Percentiles rank a stretch among this genome's conserved stretches.
phyloP scores from a whole-genome alignment of 2,329 filamentous ascomycete genomes.

The Fusarium armeniacum region DNA sequence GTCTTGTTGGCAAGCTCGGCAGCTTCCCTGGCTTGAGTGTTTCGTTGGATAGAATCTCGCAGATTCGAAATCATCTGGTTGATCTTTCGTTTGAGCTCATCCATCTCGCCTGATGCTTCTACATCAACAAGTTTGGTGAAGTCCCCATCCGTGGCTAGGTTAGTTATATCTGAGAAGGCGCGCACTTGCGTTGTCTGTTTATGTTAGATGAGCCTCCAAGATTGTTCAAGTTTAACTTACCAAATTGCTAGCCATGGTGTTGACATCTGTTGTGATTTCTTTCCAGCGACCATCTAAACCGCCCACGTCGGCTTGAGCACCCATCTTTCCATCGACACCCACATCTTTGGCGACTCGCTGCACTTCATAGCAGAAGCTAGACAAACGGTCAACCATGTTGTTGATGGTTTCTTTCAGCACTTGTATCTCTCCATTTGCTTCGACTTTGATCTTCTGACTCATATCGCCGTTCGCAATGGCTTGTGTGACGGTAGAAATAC shows the following conservation, averaged over 20 bases:
- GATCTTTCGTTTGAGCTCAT: conserved; percentile 98
- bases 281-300: conserved; percentile 96
- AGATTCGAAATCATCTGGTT: conserved; percentile 99
- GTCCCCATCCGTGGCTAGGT: conserved; percentile 94
- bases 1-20: conserved; percentile 98
- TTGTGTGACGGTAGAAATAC: conserved; percentile 94
- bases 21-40: conserved; percentile 94
- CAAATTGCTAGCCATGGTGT: conserved; percentile 85
- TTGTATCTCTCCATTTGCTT: conserved; percentile 94
- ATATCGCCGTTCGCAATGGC: conserved; percentile 96
- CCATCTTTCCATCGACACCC: conserved; percentile 98
- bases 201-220: conserved; percentile 9
- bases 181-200: conserved; percentile 93
- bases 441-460: conserved; percentile 94
- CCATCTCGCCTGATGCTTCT: conserved; percentile 98
- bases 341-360: conserved; percentile 97
- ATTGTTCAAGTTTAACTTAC: conserved; percentile 54
- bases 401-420: conserved; percentile 97
- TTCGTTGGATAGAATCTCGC: conserved; percentile 94
- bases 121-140: conserved; percentile 98
- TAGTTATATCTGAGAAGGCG: conserved; percentile 98
- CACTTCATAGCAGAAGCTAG: conserved; percentile 95
- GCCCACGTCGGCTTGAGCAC: conserved; percentile 93
- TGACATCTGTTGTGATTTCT: conserved; percentile 96
- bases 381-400: conserved; percentile 96